Base-by-base conservation (phyloP, 306 rosid species). In the Prunus kanzakura region DNA sequence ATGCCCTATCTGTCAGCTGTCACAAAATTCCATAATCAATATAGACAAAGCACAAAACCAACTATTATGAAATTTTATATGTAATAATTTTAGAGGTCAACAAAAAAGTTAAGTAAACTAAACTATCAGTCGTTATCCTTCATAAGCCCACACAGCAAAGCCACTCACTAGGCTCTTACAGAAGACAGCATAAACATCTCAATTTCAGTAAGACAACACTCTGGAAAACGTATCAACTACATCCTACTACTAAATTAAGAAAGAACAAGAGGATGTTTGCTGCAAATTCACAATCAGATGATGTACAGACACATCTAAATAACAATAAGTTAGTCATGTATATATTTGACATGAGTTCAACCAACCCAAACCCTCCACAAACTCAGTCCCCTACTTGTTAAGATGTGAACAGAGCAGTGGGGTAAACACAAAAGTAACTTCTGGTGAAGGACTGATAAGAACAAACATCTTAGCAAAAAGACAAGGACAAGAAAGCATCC, bases 1-100 rank as follows among this genome's bases (percentile, higher is more conserved):
- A 85, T 87, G 93, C 84, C 78, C 84, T 69, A 71, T 89, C 94
- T 65, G 83, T 77, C 80, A 79, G 73, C 98, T 94, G 89, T 54
- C 18, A 74, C 45, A 84, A 84, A 81, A 76, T 58, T 72, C 20
- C 67, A 35, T 61, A 15, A 83, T 75, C 76, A 82, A 30, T 32
- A 63, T 47, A 58, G 23, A 10, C 45, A 13, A 57, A 49, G 69
- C 19, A 72, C 71, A 60, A 13, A 30, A 6, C 25, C 64, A 57
- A 69, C 51, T 35, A 43, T 15, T 16, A 55, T 25, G 11, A 11
- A 68, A 18, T 32, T 25, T 12, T 3, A 68, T 3, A 22, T 23
- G 16, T 6, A 43, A 78, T 49, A 15, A 2, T 22, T 32, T n/a
- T 27, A 27, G 29, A 27, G 29, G 29, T 27, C 2, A 27, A 27